Base-by-base conservation (phyloP, 2,329 filamentous ascomycete species). In the Aureobasidium pullulans region DNA sequence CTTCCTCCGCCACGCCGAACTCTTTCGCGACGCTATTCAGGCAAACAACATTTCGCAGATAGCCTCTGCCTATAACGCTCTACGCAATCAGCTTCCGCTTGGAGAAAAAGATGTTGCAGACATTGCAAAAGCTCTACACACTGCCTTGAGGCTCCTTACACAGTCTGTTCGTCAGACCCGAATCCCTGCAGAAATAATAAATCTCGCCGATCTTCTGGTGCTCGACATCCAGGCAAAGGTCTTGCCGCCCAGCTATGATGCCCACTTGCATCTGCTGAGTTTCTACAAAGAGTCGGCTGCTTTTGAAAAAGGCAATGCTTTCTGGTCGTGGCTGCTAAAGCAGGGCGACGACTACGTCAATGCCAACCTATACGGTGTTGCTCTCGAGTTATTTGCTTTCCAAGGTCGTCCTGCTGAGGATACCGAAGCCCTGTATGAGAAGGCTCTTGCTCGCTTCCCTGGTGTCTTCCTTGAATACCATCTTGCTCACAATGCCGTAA, bases 251-350 rank as follows among this genome's bases (percentile, higher is more conserved):
- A 67, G 73, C 62, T 62, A 69, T n/a, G 57, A 64, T 47, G 71
- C 77, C 48, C 71, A 74, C 63, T 62, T 79, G n/a, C 77, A 79
- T 63, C 64, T 81, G 15, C 66, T 82, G 34, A 71, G 71, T 34
- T 72, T 77, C 46, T 76, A 75, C 66, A 80, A 78, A 61, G 75
- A 79, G 62, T 67, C 70, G 34, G 69, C 70, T n/a, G 69, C 71
- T 40, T 77, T 71, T 61, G 64, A 71, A 4, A 64, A 70, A 47
- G 76, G 72, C 5, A 63, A 66, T 28, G 64, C 68, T 2, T 77
- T 81, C 62, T 82, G 79, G 79, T 63, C 69, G 19, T 81, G 78
- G 78, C 69, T 81, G 13, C 63, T 69, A 28, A 60, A 66, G 4
- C 74, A 78, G 62, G 72, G 74, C 48, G 72, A 77, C 16, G 66